Base-by-base conservation (phyloP, 345 rosid species). In the Angophora floribunda region DNA sequence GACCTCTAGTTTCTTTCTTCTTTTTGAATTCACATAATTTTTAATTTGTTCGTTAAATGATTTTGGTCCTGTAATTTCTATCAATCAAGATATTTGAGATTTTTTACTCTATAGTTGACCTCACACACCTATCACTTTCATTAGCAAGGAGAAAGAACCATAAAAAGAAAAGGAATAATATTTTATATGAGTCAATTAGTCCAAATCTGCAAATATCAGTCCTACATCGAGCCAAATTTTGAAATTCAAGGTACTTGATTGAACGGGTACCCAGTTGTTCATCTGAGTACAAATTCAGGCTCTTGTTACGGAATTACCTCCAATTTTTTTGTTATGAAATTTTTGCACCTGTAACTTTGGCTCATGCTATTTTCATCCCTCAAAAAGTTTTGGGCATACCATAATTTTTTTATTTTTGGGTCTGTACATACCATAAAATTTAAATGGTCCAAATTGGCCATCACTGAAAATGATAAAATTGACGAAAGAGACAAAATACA, bases 281-380 rank as follows among this genome's bases (percentile, higher is more conserved):
- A 61, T 14, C 32, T n/a, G 28, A 61, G 16, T 12, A 28, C 67
- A 61, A 61, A 61, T 61, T 28, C 32, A 61, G 16, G 30, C 32
- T 12, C 67, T 61, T 61, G 7, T 28, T 12, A 61, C 11, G 67
- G n/a, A 13, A 61, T 61, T 61, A 12, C 32, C 32, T 61, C 67
- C 32, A 28, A 26, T 26, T 26, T 8, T 59, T 26, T 28, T 61
- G 2, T 21, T 55, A 4, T 55, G 28, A 61, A 28, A 61, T 2
- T 0, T 0, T 61, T 28, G 21, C 0, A 2, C 12, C 5, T 26
- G n/a, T 55, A 55, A 4, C 2, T 55, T 55, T 55, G 2, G 28
- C 61, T 21, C 61, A 21, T 55, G 61, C 24, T 55, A 55, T 4
- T 22, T 55, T 55, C 61, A 55, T 28, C 61, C 24, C 61, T 55